These are phyloP conservation scores for Colletotrichum filicis DNA, from an alignment of 2,329 filamentous ascomycete species.

Conservation along the genomic window DNA sequence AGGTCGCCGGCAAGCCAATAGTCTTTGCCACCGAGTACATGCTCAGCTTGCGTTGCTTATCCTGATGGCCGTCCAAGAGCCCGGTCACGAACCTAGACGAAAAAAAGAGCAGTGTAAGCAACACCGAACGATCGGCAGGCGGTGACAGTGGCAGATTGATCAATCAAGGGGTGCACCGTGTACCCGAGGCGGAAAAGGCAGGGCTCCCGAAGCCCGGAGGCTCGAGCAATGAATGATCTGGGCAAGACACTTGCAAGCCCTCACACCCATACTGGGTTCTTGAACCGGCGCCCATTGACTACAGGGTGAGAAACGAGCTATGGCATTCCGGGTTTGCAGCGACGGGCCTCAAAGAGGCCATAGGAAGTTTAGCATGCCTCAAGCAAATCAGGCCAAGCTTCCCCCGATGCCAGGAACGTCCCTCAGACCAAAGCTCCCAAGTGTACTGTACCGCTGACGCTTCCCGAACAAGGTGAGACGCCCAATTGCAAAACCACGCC, in stretches of 20 bases:
- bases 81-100: conserved; percentile 78
- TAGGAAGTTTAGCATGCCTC: neutral
- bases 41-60: conserved; percentile 73
- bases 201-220: neutral
- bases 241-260: neutral
- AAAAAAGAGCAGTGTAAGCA: conserved; percentile 9
- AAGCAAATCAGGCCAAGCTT: neutral
- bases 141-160: neutral
- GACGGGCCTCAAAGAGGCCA: neutral
- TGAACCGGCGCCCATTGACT: neutral
- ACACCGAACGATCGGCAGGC: neutral
- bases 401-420: conserved; percentile 18
- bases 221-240: neutral
- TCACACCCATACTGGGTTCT: neutral
- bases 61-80: conserved; percentile 78
- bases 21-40: conserved; percentile 79
- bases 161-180: neutral
- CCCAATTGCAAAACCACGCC: conserved; percentile 3
- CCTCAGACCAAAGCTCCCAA: neutral
- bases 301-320: neutral
- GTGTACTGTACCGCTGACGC: conserved; percentile 16
- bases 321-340: neutral
- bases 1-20: conserved; percentile 77
- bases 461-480: conserved; percentile 21
- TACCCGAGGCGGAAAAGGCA: neutral